Base-by-base conservation (phyloP, 257 asterid species). In the Solanum dulcamara region DNA sequence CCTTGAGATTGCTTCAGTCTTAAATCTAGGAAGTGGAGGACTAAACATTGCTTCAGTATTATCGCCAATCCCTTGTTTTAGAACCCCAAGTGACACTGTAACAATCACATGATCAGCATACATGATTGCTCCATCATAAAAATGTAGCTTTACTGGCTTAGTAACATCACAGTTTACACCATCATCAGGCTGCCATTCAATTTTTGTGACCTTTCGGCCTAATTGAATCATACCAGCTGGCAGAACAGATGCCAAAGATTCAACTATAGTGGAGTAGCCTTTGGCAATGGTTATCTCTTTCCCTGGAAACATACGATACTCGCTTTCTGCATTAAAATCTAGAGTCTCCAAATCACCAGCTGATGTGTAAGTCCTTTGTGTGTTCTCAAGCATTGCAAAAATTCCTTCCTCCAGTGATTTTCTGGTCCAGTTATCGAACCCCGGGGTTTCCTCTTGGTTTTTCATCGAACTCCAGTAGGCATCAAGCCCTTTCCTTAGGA, bases 71-170 rank as follows among this genome's bases (percentile, higher is more conserved):
- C 96, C 99, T 0, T 70, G 87, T 53, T 96, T 96, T 6, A 96
- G 92, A 35, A 94, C 98, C 0, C 99, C 99, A 0, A 96, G 93
- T 1, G 99, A 94, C 30, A 93, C 98, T 0, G 99, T 96, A 7
- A 94, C 87, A 11, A 96, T 93, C 3, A 96, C 97, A 64, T 96
- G 99, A 87, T 96, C 98, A 0, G 96, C 99, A 1, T 71, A 28
- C 87, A 92, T 53, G 24, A 81, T 85, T 38, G 99, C 85, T 2
- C 98, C 98, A 28, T 96, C 98, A 13, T 35, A 18, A 37, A 96
- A 94, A 89, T 91, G 97, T 85, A 96, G 89, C 87, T 83, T 90
- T 28, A 96, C 98, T 4, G 99, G 95, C 80, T 86, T 85, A 57
- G 59, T 26, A 5, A 35, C 86, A n/a, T 46, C 44, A 12, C 89